Evolutionary conservation across 352 stramenopile species (phyloP), one percentile per base, ranked within the genome.

Genomic region (Peronospora belbahrii): DNA sequence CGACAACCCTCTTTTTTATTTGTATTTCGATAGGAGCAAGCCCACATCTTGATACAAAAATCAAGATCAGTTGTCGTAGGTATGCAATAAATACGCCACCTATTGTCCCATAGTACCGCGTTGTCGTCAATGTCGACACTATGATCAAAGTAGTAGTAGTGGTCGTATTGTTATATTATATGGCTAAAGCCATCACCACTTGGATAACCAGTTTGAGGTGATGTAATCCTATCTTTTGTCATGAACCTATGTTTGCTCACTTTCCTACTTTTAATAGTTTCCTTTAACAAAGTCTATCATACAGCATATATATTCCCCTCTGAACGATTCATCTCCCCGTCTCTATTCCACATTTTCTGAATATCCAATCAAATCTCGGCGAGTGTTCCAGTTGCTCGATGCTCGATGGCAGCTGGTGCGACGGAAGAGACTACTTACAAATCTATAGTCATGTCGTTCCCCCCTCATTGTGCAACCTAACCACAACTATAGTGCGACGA

Each of bases 391-490:
- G 52, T 61, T 61, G 52, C 52, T 37, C 32, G 11, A 51, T 55
- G 45, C 23, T 13, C 6, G 30, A 32, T 17, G 35, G 14, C 36
- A 59, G 50, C 43, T 60, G 37, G 25, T 38, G 11, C 41, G 20
- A 59, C 48, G 48, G 55, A 63, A 63, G 55, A 63, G 55, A 31
- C 48, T 15, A 20, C 30, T 37, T 49, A 58, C 24, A 53, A 48
- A 31, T 2, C 3, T 11, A 28, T 20, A 63, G 48, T 47, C 17
- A 17, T 2, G 8, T 6, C 2, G 9, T 1, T 19, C 23, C 53
- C 23, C 53, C 53, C 53, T 41, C 38, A 61, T 61, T 27, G 14
- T 7, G 38, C 52, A 61, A 61, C 52, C 10, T 13, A 18, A 22
- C n/a, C 25, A 10, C 4, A 45, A 62, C 52, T 34, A 61, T 39